Evolutionary conservation across 805 yeast genomes (phyloP).

Genomic region (Metschnikowia vanudenii): DNA sequence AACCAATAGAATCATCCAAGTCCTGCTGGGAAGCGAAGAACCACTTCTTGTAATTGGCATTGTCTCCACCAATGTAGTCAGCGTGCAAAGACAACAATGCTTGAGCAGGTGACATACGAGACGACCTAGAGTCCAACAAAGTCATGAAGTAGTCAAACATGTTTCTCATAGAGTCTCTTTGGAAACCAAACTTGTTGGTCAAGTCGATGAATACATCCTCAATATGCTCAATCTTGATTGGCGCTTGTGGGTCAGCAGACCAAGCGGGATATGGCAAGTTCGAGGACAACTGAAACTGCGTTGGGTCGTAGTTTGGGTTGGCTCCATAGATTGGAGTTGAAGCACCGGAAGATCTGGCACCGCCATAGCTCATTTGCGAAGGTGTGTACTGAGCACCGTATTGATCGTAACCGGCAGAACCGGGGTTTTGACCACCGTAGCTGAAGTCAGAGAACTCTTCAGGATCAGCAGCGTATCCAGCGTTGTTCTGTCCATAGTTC

Average conservation of each 20-base stretch:
- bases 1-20: slow-evolving; percentile 80
- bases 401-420: slow-evolving; percentile 67
- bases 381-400: slow-evolving; percentile 76
- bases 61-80: slow-evolving; percentile 85
- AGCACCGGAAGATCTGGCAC: slow-evolving; percentile 82
- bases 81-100: slow-evolving; percentile 81
- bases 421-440: slow-evolving; percentile 51
- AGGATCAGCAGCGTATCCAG: slow-evolving; percentile 46
- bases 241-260: slow-evolving; percentile 94
- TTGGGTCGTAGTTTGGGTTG: slow-evolving; percentile 53
- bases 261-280: slow-evolving; percentile 98
- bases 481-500: slow-evolving; percentile 28
- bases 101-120: slow-evolving; percentile 88
- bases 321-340: slow-evolving; percentile 91
- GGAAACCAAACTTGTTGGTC: slow-evolving; percentile 83
- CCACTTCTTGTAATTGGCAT: slow-evolving; percentile 85
- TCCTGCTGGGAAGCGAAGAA: slow-evolving; percentile 86
- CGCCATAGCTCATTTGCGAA: slow-evolving; percentile 84
- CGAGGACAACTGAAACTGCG: slow-evolving; percentile 63
- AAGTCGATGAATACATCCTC: slow-evolving; percentile 84
- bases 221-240: slow-evolving; percentile 77
- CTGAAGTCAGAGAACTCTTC: slow-evolving; percentile 69
- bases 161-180: slow-evolving; percentile 90
- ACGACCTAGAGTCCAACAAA: slow-evolving; percentile 75
- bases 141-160: slow-evolving; percentile 88